A percentile compares a stretch with the other conserved stretches of the same genome.
phyloP scores from a whole-genome alignment of 2,329 filamentous ascomycete genomes.

The Cladophialophora exuberans region DNA sequence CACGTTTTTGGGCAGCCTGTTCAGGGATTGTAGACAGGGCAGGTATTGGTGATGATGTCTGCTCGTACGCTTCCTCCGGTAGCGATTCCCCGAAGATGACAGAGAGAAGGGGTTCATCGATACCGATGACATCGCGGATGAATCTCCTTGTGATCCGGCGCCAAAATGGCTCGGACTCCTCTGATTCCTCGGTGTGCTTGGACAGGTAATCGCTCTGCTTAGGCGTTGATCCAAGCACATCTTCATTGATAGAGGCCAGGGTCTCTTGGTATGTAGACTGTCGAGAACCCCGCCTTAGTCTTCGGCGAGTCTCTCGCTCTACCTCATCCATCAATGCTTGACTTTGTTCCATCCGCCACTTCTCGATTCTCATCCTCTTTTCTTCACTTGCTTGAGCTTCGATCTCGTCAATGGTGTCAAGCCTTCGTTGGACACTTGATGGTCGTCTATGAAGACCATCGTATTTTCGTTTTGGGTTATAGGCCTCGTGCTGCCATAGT shows the following conservation, averaged over 20 bases:
- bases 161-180: constrained; percentile 71
- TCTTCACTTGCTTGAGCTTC: constrained; percentile 68
- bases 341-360: constrained; percentile 91
- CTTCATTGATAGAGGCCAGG: constrained; percentile 22
- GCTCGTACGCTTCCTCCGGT: constrained; percentile 47
- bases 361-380: constrained; percentile 81
- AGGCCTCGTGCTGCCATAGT: constrained; percentile 84
- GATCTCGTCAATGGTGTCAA: constrained; percentile 61
- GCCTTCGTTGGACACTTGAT: constrained; percentile 61
- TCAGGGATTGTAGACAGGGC: constrained; percentile 28
- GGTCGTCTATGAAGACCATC: constrained; percentile 52
- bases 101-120: constrained; percentile 82
- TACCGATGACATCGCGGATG: constrained; percentile 85
- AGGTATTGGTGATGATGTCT: constrained; percentile 17
- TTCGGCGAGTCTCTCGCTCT: constrained; percentile 77
- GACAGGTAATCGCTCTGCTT: constrained; percentile 32
- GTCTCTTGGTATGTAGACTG: constrained; percentile 23
- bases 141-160: constrained; percentile 81
- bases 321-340: constrained; percentile 84
- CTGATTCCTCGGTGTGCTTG: constrained; percentile 38
- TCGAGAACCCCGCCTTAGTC: constrained; percentile 50
- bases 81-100: constrained; percentile 85
- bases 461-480: constrained; percentile 70
- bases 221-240: constrained; percentile 31
- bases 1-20: constrained; percentile 17